Base-by-base conservation (phyloP, 2,329 filamentous ascomycete genomes). In the Paramyrothecium sp. region DNA sequence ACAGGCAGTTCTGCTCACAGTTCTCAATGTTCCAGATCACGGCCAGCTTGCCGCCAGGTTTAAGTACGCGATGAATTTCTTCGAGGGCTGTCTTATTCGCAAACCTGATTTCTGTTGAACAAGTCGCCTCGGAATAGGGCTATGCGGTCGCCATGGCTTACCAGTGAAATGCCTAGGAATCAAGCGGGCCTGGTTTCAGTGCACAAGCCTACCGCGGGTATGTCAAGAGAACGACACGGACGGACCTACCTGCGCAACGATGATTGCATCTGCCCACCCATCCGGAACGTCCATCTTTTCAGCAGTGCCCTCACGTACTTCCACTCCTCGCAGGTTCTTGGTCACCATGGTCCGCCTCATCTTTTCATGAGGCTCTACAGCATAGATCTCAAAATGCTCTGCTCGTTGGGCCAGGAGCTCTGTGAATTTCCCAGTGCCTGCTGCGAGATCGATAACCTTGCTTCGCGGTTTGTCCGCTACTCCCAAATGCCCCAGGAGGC, bases 11-110 rank as follows among this genome's bases (percentile, higher is more conserved):
- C n/a, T n/a, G n/a, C 80, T 66, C 72, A 88, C 87, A 90, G 61
- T 89, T 86, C 69, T 91, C 88, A 58, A 88, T 77, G 64, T 91
- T 91, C 89, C 89, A 92, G 54, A 92, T 86, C 69, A 90, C 71
- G 16, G 85, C 89, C 26, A 92, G 76, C 26, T 78, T 77, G 7
- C 82, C 82, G 7, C 80, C 81, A 1, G 85, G 85, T 65, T 81
- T 82, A 51, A 92, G 72, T 0, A 89, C 81, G 51, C 88, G 82
- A 62, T 85, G 81, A n/a, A 92, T 88, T 64, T 91, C 88, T 50
- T 76, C 71, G 26, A 92, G 73, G 0, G 88, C 77, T 38, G 83
- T 79, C 47, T 80, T 73, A 54, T 81, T 89, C 44, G 88, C 85
- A 72, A 92, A 92, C 89, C 89, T 87, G 52, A 22, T 17, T 21